Percentiles rank a stretch among this genome's conserved stretches.
Conservation (phyloP, 1,284 basidiomycete species). For the Leccinum solheimii region DNA sequence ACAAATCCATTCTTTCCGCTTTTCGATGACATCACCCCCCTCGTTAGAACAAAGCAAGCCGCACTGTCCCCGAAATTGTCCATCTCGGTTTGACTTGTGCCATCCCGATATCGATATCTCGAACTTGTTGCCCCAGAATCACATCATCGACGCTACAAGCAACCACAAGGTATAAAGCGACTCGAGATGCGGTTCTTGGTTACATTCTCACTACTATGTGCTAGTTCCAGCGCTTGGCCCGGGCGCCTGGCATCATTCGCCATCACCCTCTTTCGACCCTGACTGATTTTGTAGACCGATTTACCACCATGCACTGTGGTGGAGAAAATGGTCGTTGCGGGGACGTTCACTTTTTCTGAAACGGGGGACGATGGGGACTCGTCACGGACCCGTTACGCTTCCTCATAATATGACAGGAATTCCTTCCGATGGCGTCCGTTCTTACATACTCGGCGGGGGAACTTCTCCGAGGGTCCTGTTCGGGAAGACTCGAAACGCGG, state of each 20-base stretch:
- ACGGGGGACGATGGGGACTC: background rate
- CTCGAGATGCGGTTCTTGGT: background rate
- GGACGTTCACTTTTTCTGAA: background rate
- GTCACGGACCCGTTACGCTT: background rate
- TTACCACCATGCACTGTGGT: background rate
- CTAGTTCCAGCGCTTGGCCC: no score
- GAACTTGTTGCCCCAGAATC: background rate
- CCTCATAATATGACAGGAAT: background rate
- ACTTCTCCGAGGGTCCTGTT: background rate
- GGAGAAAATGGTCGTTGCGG: background rate
- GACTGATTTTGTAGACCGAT: no score
- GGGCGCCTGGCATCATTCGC: no score
- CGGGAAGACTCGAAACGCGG: background rate
- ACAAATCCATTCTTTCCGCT: background rate
- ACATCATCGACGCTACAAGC: background rate
- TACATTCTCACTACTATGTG: no score
- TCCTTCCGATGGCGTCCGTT: background rate
- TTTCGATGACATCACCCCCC: background rate
- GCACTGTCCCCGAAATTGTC: background rate
- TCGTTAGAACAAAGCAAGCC: background rate
- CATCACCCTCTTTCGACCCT: no score
- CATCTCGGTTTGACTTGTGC: background rate
- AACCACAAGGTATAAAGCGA: no score
- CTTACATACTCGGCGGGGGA: no score
- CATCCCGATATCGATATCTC: background rate